A percentile compares a stretch with the other conserved stretches of the same genome.
Evolutionary conservation across 768 basidiomycete species (phyloP).

Genomic region (Boletus huronensis): DNA sequence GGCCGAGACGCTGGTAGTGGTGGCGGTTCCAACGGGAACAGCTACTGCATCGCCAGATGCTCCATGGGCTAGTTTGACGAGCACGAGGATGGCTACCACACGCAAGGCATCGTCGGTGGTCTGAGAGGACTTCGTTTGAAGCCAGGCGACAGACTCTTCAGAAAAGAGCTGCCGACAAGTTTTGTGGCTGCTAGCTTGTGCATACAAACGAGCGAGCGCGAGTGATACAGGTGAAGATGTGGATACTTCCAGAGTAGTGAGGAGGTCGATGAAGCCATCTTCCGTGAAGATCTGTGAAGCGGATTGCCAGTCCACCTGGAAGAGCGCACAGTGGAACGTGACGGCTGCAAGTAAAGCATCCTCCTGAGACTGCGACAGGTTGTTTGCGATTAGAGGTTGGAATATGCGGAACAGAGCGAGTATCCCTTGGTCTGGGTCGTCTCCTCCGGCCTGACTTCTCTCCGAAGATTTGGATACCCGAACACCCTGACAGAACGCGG

Average conservation of each 20-base stretch:
- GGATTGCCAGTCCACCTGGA: constrained; percentile 73
- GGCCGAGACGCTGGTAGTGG: constrained; percentile 2
- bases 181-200: constrained; percentile 75
- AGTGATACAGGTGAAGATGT: constrained; percentile 47
- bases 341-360: constrained; percentile 49
- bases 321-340: constrained; percentile 72
- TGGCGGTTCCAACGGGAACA: constrained; percentile 12
- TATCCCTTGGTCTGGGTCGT: constrained; percentile 45
- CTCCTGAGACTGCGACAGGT: constrained; percentile 57
- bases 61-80: constrained; percentile 74
- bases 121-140: constrained; percentile 54
- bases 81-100: constrained; percentile 65
- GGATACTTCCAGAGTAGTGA: constrained; percentile 64
- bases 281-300: constrained; percentile 62
- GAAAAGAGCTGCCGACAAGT: constrained; percentile 60
- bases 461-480: constrained; percentile 37
- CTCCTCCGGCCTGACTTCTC: constrained; percentile 34
- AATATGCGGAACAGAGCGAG: constrained; percentile 50
- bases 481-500: constrained; percentile 62
- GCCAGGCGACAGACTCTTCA: constrained; percentile 59
- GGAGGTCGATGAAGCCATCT: constrained; percentile 59
- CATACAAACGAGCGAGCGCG: constrained; percentile 68
- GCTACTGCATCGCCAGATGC: constrained; percentile 39
- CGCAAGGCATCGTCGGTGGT: constrained; percentile 45
- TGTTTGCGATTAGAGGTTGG: constrained; percentile 44